These are phyloP conservation scores for Rhizopus stolonifer DNA, from an alignment of 371 early-diverging fungal species.

Conservation along the genomic window DNA sequence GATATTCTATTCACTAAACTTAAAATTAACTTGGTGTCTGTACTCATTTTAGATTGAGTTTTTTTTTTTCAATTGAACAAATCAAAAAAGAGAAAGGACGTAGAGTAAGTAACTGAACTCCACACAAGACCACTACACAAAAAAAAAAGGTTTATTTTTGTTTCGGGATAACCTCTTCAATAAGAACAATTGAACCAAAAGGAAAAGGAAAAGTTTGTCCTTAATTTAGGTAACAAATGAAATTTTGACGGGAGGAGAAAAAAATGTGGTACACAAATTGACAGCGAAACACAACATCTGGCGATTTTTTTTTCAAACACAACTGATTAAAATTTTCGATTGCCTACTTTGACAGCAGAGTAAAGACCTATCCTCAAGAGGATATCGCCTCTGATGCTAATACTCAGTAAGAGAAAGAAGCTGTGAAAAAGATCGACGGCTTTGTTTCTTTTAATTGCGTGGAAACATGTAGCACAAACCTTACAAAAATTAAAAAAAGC, in stretches of 20 bases:
- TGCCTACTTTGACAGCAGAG: too few species aligned
- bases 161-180: not conserved
- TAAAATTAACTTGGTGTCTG: slow-evolving; percentile 36
- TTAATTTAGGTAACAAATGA: too few species aligned
- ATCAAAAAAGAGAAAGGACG: not conserved
- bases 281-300: not conserved
- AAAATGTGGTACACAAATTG: not conserved
- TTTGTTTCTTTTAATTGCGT: not conserved
- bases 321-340: not conserved
- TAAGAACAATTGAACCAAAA: too few species aligned
- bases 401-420: not conserved
- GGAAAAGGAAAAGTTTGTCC: not conserved
- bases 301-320: not conserved
- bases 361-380: too few species aligned
- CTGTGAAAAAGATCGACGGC: not conserved
- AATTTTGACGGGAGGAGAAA: not conserved
- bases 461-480: not conserved
- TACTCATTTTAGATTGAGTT: slow-evolving; percentile 16
- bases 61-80: not conserved
- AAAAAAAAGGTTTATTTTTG: not conserved
- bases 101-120: not conserved
- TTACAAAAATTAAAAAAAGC: not conserved
- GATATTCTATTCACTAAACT: slow-evolving; percentile 37
- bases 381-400: not conserved
- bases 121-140: too few species aligned